Percentiles rank a stretch among this genome's conserved stretches.
Evolutionary conservation across 805 yeast genomes (phyloP).

Genomic region (Lachancea kluyveri): DNA sequence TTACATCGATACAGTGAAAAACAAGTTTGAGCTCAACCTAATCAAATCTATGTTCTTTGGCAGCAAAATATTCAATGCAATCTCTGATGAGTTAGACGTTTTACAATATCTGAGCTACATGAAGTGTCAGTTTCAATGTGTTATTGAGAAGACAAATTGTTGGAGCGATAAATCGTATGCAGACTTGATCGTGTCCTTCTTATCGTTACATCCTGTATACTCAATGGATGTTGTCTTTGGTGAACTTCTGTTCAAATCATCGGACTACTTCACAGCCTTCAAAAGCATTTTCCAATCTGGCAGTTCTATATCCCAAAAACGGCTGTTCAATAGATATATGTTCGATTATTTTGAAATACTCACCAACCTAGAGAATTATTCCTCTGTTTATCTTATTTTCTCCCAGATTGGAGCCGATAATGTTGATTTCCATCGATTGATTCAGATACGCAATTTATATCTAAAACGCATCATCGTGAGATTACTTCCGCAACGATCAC

Average conservation of each 20-base stretch:
- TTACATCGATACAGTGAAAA: slow-evolving; percentile 8
- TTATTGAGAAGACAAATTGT: slow-evolving; percentile 7
- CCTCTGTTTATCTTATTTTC: slow-evolving; percentile 11
- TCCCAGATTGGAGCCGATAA: slow-evolving; percentile 9
- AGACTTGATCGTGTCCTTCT: slow-evolving; percentile 5
- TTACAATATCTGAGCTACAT: slow-evolving; percentile 17
- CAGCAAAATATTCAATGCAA: slow-evolving; percentile 26
- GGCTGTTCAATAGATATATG: slow-evolving; percentile 14
- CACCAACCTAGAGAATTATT: slow-evolving; percentile 6
- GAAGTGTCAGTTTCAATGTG: slow-evolving; percentile 16
- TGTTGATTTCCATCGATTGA: slow-evolving; percentile 9
- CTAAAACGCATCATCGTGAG: slow-evolving; percentile 16
- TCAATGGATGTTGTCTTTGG: slow-evolving; percentile 15
- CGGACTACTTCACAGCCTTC: slow-evolving; percentile 9
- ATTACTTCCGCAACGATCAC: slow-evolving; percentile 6
- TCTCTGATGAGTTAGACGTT: slow-evolving; percentile 16
- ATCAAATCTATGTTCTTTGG: slow-evolving; percentile 27
- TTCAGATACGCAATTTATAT: slow-evolving; percentile 11
- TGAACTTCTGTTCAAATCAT: slow-evolving; percentile 12
- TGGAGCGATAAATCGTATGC: slow-evolving; percentile 1
- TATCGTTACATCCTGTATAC: slow-evolving; percentile 4
- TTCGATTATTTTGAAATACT: slow-evolving; percentile 16
- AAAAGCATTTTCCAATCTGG: slow-evolving; percentile 9
- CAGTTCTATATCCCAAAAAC: slow-evolving; percentile 12
- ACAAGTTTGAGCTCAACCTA: slow-evolving; percentile 7